These are phyloP conservation scores for Ceratobasidium papillatum DNA, from an alignment of 1,284 basidiomycete genomes.

Conservation along the genomic window DNA sequence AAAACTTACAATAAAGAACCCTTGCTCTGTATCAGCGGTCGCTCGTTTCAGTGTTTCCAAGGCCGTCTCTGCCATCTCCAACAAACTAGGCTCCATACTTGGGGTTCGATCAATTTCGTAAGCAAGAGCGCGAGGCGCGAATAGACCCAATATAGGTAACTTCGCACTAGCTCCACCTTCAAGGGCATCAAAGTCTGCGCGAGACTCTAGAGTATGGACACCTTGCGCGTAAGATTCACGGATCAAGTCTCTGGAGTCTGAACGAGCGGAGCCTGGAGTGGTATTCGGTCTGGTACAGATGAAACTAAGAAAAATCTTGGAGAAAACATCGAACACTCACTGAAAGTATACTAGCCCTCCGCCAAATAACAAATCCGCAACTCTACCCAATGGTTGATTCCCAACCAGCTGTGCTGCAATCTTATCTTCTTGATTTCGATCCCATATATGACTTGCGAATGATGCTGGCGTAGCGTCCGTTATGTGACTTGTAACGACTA, in stretches of 20 bases:
- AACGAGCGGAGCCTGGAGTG: slow-evolving; percentile 47
- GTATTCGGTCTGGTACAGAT: slow-evolving; percentile 46
- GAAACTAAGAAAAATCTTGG: neutral
- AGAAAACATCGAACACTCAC: neutral
- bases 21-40: slow-evolving; percentile 45
- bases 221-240: slow-evolving; percentile 47
- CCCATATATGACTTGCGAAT: slow-evolving; percentile 49
- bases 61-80: slow-evolving; percentile 51
- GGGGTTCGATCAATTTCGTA: slow-evolving; percentile 52
- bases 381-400: slow-evolving; percentile 48
- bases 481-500: slow-evolving; percentile 50
- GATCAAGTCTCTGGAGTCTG: slow-evolving; percentile 49
- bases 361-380: slow-evolving; percentile 50
- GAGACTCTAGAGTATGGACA: slow-evolving; percentile 47
- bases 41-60: slow-evolving; percentile 48
- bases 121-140: slow-evolving; percentile 48
- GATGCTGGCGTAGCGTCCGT: slow-evolving; percentile 51
- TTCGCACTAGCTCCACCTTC: slow-evolving; percentile 40
- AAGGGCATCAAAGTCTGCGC: slow-evolving; percentile 48
- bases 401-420: slow-evolving; percentile 51
- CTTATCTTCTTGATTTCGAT: slow-evolving; percentile 50
- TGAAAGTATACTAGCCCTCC: slow-evolving; percentile 51
- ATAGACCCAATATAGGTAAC: slow-evolving; percentile 47
- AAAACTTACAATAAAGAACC: slow-evolving; percentile 51
- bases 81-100: slow-evolving; percentile 48